These are phyloP conservation scores for Astrephomene gubernaculifera DNA, from an alignment of 139 green algal species.

Conservation along the genomic window DNA sequence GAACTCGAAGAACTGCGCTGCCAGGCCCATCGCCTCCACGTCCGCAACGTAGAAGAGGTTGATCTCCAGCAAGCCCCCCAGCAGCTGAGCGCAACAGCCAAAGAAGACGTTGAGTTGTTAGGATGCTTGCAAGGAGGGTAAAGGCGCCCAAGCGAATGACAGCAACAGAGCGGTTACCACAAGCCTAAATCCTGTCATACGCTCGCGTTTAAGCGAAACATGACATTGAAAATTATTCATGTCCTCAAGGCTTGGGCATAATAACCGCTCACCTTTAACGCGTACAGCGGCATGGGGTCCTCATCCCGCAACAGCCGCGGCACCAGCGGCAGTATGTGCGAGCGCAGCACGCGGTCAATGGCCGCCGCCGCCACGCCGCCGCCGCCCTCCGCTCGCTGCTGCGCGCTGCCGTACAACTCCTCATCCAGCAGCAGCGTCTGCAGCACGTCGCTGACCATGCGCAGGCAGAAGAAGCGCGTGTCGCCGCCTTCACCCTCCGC, in stretches of 20 bases:
- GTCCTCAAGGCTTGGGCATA: no score
- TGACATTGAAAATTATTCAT: no score
- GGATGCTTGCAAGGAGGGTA: no score
- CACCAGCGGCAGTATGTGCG: conserved; percentile 83
- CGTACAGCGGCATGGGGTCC: conserved; percentile 93
- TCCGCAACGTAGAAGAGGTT: conserved; percentile 63
- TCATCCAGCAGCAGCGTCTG: conserved; percentile 43
- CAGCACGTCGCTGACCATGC: conserved; percentile 83
- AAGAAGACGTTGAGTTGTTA: no score
- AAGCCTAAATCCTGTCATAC: no score
- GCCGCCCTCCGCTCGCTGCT: neutral
- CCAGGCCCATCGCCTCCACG: conserved; percentile 71
- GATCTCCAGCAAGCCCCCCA: conserved; percentile 69
- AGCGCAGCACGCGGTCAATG: conserved; percentile 68
- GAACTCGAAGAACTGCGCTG: conserved; percentile 86
- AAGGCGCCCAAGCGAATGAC: no score
- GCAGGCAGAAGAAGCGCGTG: conserved; percentile 88
- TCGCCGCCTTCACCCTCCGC: conserved; percentile 65
- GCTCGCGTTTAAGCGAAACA: no score
- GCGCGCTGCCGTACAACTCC: conserved; percentile 33
- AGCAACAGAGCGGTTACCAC: no score
- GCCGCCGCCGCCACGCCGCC: conserved; percentile 40
- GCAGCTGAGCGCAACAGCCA: conserved; percentile 58
- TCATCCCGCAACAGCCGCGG: conserved; percentile 83
- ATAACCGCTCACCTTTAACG: conserved; percentile 81